phyloP scores from a whole-genome alignment of 2,329 filamentous ascomycete species.

The Ophiostoma ulmi region DNA sequence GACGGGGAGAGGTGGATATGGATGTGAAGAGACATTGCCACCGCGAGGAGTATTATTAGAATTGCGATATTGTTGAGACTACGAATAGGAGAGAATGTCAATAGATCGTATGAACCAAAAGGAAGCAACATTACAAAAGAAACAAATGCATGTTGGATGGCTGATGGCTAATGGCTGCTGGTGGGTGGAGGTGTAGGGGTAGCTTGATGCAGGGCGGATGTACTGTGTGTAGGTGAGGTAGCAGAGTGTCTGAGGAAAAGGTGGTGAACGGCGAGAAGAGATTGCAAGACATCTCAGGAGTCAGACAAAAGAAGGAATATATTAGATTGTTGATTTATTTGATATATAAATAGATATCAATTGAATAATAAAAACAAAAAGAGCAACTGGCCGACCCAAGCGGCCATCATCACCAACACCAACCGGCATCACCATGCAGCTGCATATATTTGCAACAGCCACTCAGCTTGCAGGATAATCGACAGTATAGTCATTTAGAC shows the following conservation, averaged over 20 bases:
- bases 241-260: too few relatives aligned
- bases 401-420: neutral
- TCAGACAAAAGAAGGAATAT: neutral
- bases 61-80: neutral
- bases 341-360: neutral
- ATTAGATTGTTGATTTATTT: neutral
- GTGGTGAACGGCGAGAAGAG: neutral
- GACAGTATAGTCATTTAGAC: neutral
- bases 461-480: neutral
- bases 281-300: neutral
- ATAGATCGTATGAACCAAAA: neutral
- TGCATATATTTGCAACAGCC: neutral
- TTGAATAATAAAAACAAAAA: neutral
- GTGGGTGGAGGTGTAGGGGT: neutral
- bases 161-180: neutral
- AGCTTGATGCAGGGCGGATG: neutral
- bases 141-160: neutral
- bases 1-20: neutral
- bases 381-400: neutral
- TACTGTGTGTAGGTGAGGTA: too few relatives aligned
- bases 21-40: neutral
- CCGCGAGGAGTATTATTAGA: neutral
- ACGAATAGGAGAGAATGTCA: neutral
- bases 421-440: neutral
- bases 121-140: neutral